phyloP scores from a whole-genome alignment of 805 yeast genomes.

The Sugiyamaella americana region DNA sequence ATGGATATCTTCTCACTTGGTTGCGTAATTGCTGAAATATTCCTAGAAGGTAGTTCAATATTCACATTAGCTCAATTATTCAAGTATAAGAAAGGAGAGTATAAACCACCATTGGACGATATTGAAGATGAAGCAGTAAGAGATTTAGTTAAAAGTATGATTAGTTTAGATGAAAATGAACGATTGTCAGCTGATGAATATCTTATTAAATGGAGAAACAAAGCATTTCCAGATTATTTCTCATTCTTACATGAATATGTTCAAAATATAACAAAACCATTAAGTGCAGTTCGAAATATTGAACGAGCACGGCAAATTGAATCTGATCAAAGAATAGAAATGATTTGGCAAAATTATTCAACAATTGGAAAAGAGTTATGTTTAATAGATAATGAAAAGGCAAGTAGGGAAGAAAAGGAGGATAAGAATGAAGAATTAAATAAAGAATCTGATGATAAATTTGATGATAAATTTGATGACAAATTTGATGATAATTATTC shows the following conservation, averaged over 20 bases:
- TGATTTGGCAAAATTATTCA: conserved; percentile 54
- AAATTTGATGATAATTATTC: background rate
- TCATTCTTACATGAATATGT: conserved; percentile 70
- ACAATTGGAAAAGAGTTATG: conserved; percentile 33
- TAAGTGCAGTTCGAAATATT: conserved; percentile 11
- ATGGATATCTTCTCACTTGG: conserved; percentile 63
- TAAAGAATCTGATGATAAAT: background rate
- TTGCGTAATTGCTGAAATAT: conserved; percentile 86
- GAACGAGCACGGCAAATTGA: conserved; percentile 31
- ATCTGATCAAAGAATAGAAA: conserved; percentile 53
- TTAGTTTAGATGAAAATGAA: conserved; percentile 52
- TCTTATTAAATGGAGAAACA: conserved; percentile 44
- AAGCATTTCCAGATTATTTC: conserved; percentile 61
- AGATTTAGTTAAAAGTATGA: conserved; percentile 56
- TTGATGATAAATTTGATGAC: background rate
- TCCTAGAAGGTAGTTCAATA: conserved; percentile 77
- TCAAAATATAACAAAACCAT: conserved; percentile 34
- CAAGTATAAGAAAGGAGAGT: conserved; percentile 68
- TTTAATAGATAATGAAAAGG: background rate
- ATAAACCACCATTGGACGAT: conserved; percentile 53
- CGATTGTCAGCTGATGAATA: conserved; percentile 53
- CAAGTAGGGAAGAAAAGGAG: background rate
- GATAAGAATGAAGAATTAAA: background rate
- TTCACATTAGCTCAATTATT: conserved; percentile 84
- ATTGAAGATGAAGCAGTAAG: conserved; percentile 48